Evolutionary conservation across 2,329 filamentous ascomycete species (phyloP).

Genomic region (Fusarium acutatum): DNA sequence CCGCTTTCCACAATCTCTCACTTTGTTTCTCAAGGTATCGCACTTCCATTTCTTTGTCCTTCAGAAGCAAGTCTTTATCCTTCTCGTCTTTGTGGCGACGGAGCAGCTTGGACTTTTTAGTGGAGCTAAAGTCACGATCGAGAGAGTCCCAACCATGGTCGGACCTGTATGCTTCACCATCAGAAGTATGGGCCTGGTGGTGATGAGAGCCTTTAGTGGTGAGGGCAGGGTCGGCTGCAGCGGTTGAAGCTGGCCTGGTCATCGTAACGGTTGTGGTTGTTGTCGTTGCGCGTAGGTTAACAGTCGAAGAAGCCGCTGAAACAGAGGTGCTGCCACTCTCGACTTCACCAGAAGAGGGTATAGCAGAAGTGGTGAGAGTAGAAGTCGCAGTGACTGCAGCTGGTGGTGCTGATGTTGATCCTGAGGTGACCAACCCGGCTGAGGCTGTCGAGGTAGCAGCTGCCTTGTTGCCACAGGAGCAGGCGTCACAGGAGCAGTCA

Average conservation of each 20-base stretch:
- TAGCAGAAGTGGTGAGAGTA: background rate
- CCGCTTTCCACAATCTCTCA: background rate
- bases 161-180: background rate
- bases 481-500: background rate
- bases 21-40: background rate
- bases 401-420: background rate
- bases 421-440: background rate
- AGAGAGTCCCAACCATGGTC: background rate
- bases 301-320: background rate
- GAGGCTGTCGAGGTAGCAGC: background rate
- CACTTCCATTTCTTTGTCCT: background rate
- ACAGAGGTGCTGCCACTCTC: background rate
- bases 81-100: background rate
- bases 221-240: background rate
- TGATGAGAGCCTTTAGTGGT: background rate
- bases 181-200: background rate
- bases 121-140: background rate
- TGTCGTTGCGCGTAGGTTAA: background rate
- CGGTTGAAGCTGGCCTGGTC: background rate
- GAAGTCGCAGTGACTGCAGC: background rate
- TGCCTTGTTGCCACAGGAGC: background rate
- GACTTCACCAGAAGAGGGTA: background rate
- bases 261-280: constrained; percentile 12
- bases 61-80: background rate
- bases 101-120: background rate